Base-by-base conservation (phyloP, 1,284 basidiomycete genomes). In the Sporisorium iseilematis-ciliati region DNA sequence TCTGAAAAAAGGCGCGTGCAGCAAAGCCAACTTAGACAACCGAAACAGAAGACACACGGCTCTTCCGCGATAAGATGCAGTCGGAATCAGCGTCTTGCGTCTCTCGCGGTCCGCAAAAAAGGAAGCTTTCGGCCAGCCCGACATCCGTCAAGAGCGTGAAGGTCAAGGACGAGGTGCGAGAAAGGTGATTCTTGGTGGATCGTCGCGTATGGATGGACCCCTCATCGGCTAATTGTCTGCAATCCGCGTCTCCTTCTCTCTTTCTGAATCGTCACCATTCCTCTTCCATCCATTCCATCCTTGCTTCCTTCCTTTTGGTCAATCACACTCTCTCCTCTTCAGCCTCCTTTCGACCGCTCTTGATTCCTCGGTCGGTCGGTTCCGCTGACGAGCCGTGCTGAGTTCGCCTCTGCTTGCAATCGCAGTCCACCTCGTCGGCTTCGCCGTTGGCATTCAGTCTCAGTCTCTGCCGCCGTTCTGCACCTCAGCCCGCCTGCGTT, bases 141-240 rank as follows among this genome's bases (percentile, higher is more conserved):
- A 46, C 12, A 26, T 14, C 5, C 5, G 14, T 14, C 42, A 23
- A 45, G 10, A 48, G 14, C 25, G 23, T 48, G 46, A 38, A n/a
- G n/a, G n/a, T n/a, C n/a, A n/a, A n/a, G n/a, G n/a, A n/a, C n/a
- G n/a, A n/a, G n/a, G n/a, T n/a, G n/a, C n/a, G 35, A 38, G 35
- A 38, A 29, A 29, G 29, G 29, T 23, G 43, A 45, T 45, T 45
- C 25, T 14, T 3, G 43, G 12, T 2, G 38, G 50, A 20, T 52
- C 50, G 50, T 52, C 50, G 50, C 50, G 50, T 52, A 23, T 33
- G 50, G 35, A 40, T 38, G 50, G 50, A 52, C 50, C 50, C 50
- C 46, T 50, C 49, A 8, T 52, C 50, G 50, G 50, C 50, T 52
- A 52, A 52, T 25, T 52, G 31, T 16, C 18, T 21, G 7, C 50